Percentiles rank a stretch among this genome's conserved stretches.
These are phyloP conservation scores for Vicia sativa DNA, from an alignment of 306 rosid genomes.

Conservation along the genomic window DNA sequence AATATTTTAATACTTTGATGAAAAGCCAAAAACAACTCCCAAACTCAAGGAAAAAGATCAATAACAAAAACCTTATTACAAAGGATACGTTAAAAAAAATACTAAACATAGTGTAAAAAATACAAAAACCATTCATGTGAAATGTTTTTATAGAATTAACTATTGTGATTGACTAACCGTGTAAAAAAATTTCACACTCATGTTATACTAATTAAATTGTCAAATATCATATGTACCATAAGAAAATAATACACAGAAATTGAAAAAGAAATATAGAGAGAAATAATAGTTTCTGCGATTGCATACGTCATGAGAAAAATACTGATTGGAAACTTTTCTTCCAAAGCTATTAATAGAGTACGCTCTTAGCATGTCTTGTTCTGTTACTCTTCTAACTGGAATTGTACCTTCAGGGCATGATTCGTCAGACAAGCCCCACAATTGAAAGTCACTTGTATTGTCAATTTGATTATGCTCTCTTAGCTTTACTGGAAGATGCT, in stretches of 20 bases:
- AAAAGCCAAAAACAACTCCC: too few relatives aligned
- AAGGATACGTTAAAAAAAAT: too few relatives aligned
- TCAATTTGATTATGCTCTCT: slow-evolving; percentile 39
- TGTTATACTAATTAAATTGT: too few relatives aligned
- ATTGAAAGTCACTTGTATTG: slow-evolving; percentile 48
- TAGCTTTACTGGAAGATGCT: slow-evolving; percentile 82
- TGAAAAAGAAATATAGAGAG: neutral
- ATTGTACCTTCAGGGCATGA: slow-evolving; percentile 80
- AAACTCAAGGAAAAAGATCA: too few relatives aligned
- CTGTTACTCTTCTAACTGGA: slow-evolving; percentile 77
- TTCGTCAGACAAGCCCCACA: slow-evolving; percentile 68
- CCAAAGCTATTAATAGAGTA: slow-evolving; percentile 64
- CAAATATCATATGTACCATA: too few relatives aligned
- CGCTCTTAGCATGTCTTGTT: slow-evolving; percentile 66
- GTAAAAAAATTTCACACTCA: too few relatives aligned
- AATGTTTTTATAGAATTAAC: too few relatives aligned
- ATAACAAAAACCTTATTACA: too few relatives aligned
- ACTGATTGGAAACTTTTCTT: slow-evolving; percentile 59
- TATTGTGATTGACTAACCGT: neutral
- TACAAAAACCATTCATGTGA: neutral
- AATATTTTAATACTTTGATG: too few relatives aligned
- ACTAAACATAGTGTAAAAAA: neutral
- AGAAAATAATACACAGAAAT: too few relatives aligned
- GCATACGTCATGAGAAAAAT: slow-evolving; percentile 65
- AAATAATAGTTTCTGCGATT: neutral